Base-by-base conservation (phyloP, 441 rosid species). In the Corymbia calophylla region DNA sequence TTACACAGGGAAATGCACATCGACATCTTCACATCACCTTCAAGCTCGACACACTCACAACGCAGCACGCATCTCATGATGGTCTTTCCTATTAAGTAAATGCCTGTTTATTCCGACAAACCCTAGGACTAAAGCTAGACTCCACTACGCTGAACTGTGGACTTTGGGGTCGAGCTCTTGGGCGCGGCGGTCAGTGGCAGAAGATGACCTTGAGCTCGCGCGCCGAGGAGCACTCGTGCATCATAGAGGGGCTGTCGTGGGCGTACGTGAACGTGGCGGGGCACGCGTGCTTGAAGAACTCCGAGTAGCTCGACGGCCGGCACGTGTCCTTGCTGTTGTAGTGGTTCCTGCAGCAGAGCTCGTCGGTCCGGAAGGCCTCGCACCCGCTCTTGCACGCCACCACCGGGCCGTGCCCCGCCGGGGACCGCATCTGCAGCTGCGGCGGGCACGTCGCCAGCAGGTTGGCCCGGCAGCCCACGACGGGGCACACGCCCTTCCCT, bases 201-300 rank as follows among this genome's bases (percentile, higher is more conserved):
- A 97, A 97, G 90, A 97, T 97, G 55, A 97, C 96, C 92, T 97
- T 97, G 47, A 97, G 99, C 94, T 97, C 99, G 49, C 95, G 95
- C 16, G 99, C 98, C 16, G 99, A 96, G 25, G 98, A 90, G 80
- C 99, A 97, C 29, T 97, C 95, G 87, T 96, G 98, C 96, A 92
- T 93, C 29, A 97, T 98, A n/a, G 99, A 95, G 27, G 99, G 96
- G 56, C 89, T 93, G 77, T 95, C 97, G 73, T 95, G 96, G 35
- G 97, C 96, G 66, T 92, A 95, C 16, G 97, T 95, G 56, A 95
- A 92, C 54, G 96, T 95, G 32, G 97, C 92, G 18, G 97, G 97
- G 88, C 96, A 95, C 51, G 96, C 95, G 56, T 92, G 95, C 88
- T 95, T 95, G 91, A 95, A 95, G 91, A 95, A 94, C 87, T 91